Percentiles rank a stretch among this genome's conserved stretches.
Evolutionary conservation across 345 rosid genomes (phyloP).

Genomic region (Camelina laxa): DNA sequence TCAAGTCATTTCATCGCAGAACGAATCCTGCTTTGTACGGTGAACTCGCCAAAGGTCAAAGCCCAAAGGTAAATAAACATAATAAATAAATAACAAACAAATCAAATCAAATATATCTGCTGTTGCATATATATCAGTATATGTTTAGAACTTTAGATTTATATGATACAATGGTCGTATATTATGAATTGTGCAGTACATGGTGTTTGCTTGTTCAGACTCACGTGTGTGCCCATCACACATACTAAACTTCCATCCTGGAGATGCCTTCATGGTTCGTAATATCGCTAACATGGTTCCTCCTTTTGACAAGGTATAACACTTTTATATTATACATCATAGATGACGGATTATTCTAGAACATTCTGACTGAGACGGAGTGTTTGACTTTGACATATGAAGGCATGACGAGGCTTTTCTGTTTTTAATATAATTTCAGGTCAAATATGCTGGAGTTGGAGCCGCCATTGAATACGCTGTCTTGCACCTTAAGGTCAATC

Average conservation of each 20-base stretch:
- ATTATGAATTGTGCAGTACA: conserved; percentile 56
- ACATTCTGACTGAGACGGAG: not conserved
- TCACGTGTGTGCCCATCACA: conserved; percentile 97
- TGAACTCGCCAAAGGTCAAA: conserved; percentile 87
- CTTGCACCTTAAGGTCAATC: conserved; percentile 80
- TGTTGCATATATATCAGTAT: too few relatives aligned
- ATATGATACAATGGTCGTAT: not conserved
- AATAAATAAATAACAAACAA: not conserved
- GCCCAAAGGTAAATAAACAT: conserved; percentile 66
- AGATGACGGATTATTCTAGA: not conserved
- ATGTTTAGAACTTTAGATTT: too few relatives aligned
- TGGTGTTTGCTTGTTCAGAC: conserved; percentile 97
- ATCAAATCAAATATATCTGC: too few relatives aligned
- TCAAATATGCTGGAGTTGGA: conserved; percentile 68
- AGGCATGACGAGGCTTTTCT: not conserved
- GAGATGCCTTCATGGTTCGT: conserved; percentile 93
- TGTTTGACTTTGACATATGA: conserved; percentile 11
- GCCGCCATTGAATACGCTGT: conserved; percentile 93
- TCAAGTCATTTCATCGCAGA: conserved; percentile 44
- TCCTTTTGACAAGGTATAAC: conserved; percentile 64
- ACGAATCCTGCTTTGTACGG: conserved; percentile 67
- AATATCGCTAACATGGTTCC: conserved; percentile 93
- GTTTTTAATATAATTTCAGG: not conserved
- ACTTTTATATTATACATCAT: not conserved
- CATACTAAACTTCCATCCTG: conserved; percentile 81